A percentile compares a stretch with the other conserved stretches of the same genome.
Evolutionary conservation across 2,329 filamentous ascomycete genomes (phyloP).

Genomic region (Botrytis fragariae): DNA sequence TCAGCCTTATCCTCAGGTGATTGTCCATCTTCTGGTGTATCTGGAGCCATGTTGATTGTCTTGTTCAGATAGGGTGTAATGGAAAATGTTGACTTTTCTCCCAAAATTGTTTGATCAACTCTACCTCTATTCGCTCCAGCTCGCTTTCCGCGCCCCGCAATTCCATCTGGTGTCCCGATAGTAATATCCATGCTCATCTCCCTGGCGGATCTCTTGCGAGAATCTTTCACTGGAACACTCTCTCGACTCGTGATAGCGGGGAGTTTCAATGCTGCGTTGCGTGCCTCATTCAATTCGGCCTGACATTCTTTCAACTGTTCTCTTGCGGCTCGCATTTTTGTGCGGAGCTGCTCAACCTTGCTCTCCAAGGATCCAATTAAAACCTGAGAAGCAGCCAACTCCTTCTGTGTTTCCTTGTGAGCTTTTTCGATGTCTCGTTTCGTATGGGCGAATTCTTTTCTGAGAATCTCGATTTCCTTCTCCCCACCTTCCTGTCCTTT

Average conservation of each 20-base stretch:
- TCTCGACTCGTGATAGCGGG: slow-evolving; percentile 20
- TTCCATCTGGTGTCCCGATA: slow-evolving; percentile 51
- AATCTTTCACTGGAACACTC: slow-evolving; percentile 34
- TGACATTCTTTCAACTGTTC: slow-evolving; percentile 69
- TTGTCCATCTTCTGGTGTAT: slow-evolving; percentile 28
- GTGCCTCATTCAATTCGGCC: slow-evolving; percentile 42
- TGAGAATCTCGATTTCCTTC: slow-evolving; percentile 41
- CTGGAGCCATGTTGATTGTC: slow-evolving; percentile 56
- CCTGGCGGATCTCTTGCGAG: slow-evolving; percentile 44
- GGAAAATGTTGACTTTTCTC: slow-evolving; percentile 89
- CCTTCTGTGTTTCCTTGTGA: slow-evolving; percentile 34
- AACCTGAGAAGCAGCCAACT: slow-evolving; percentile 48
- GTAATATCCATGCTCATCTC: slow-evolving; percentile 45
- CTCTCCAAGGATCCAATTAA: slow-evolving; percentile 56
- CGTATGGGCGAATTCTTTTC: slow-evolving; percentile 39
- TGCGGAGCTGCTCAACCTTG: slow-evolving; percentile 39
- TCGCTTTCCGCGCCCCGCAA: slow-evolving; percentile 45
- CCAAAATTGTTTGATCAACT: slow-evolving; percentile 58
- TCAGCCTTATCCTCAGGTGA: neutral
- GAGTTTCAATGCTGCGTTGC: slow-evolving; percentile 34
- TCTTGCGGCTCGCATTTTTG: slow-evolving; percentile 59
- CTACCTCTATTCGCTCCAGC: slow-evolving; percentile 54
- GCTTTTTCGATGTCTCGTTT: slow-evolving; percentile 35
- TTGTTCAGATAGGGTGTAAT: slow-evolving; percentile 91
- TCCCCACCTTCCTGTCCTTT: slow-evolving; percentile 47